Base-by-base conservation (phyloP, 306 rosid genomes). In the Chamaecrista fasciculata region DNA sequence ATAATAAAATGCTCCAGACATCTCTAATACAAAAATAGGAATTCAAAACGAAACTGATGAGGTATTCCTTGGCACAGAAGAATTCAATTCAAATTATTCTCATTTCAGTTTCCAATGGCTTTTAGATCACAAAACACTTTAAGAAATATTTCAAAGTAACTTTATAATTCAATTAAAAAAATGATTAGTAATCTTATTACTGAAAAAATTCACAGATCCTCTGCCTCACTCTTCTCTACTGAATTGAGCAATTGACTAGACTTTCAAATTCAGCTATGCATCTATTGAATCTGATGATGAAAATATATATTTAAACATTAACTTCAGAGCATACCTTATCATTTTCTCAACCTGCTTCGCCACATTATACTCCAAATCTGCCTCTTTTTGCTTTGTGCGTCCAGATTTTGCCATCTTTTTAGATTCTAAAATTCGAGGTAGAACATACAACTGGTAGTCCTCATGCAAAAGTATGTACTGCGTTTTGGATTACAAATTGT, bases 371-470 rank as follows among this genome's bases (percentile, higher is more conserved):
- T 94, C 99, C 83, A 94, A 78, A 88, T 88, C 99, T 0, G 96
- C 96, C 81, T 94, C 99, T 71, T 94, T 94, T 83, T 91, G 97
- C 85, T 91, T 94, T 15, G 97, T 77, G 53, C 99, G 97, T 55
- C 97, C 99, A 71, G 99, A 86, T 86, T 91, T 94, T 50, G 99
- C 99, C 97, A 94, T 86, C 88, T 84, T 94, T 88, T 94, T 94
- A 76, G 99, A 94, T 84, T 94, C 99, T 70, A 91, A 74, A 77
- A 91, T 89, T 59, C 95, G 87, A 58, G 97, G 98, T 71, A 94
- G 83, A 78, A 94, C 99, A 20, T 85, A 88, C 69, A 76, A 80
- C 77, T 88, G 99, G 82, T 94, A 94, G 66, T 94, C 97, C 85
- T 94, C 99, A 14, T 94, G 99, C 83, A 94, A 60, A 73, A 84